Base-by-base conservation (phyloP, 75 land plant species). In the Pinus tabuliformis region DNA sequence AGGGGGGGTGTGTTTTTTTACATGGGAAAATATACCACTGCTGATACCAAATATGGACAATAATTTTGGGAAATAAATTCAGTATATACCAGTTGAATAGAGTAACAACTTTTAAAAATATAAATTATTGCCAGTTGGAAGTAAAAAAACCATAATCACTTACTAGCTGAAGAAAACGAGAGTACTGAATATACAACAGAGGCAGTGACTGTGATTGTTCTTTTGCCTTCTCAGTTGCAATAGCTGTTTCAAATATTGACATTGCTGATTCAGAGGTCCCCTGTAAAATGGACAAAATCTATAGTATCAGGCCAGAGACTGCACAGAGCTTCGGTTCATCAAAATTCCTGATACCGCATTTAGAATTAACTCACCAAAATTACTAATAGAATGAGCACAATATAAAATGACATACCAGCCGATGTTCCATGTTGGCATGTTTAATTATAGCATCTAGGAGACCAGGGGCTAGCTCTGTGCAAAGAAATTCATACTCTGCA, bases 371-470 rank as follows among this genome's bases (percentile, higher is more conserved):
- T 68, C 4, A 18, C 58, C 77, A 78, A 15, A 79, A 57, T 75
- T 81, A 78, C 59, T 73, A 66, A 42, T 14, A 58, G 22, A 45
- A 66, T 22, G 8, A 39, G 45, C 56, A 42, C 12, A 49, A 9
- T 11, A 42, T 68, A 3, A n/a, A 68, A 8, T 56, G 12, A 21
- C 73, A 56, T 81, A 91, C 93, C 86, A 90, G 76, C 6, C 97
- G 86, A 28, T 84, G 79, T 83, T 96, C 99, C 95, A 97, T 92
- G 78, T 92, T 97, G 45, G 92, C 95, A 87, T 96, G 90, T 83
- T 85, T 94, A 14, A 94, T 82, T 57, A 95, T 81, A 54, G 90
- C 91, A 78, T 95, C 95, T 4, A 95, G 76, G 45, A 97, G 86
- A n/a, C 93, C 93, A 68, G 98, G 99, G 22, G 92, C 87, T 33